Percentiles rank a stretch among this genome's conserved stretches.
These are phyloP conservation scores for Arthrobotrys sphaeroides DNA, from an alignment of 2,329 filamentous ascomycete genomes.

Conservation along the genomic window DNA sequence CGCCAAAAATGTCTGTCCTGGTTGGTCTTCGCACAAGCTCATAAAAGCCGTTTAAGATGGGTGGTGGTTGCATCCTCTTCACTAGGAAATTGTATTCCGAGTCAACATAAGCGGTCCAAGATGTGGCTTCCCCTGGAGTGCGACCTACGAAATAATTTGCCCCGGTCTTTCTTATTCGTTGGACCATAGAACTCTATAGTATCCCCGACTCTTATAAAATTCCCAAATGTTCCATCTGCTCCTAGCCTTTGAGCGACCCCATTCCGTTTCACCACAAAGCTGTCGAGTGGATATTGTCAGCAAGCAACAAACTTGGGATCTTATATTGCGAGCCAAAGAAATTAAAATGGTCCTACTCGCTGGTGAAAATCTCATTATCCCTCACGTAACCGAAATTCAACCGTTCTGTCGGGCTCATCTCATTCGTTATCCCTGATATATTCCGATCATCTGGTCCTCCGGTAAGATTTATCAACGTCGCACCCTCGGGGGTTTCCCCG, in stretches of 20 bases:
- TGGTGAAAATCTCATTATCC: conserved; percentile 6
- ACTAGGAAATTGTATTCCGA: background rate
- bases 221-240: background rate
- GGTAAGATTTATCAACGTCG: conserved; percentile 36
- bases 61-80: background rate
- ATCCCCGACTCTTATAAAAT: conserved; percentile 18
- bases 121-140: background rate
- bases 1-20: background rate
- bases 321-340: background rate
- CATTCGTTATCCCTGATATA: conserved; percentile 23
- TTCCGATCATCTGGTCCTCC: background rate
- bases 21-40: background rate
- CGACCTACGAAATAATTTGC: conserved; percentile 25
- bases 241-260: conserved; percentile 26
- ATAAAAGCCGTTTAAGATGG: background rate
- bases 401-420: background rate
- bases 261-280: conserved; percentile 30
- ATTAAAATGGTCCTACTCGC: conserved; percentile 12
- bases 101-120: background rate
- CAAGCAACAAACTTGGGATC: background rate
- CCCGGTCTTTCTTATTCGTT: background rate
- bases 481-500: background rate
- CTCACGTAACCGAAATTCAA: conserved; percentile 9
- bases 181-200: conserved; percentile 37
- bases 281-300: background rate